A percentile compares a stretch with the other conserved stretches of the same genome.
phyloP scores from a whole-genome alignment of 495 filamentous ascomycete species.

The Jackrogersella minutella region DNA sequence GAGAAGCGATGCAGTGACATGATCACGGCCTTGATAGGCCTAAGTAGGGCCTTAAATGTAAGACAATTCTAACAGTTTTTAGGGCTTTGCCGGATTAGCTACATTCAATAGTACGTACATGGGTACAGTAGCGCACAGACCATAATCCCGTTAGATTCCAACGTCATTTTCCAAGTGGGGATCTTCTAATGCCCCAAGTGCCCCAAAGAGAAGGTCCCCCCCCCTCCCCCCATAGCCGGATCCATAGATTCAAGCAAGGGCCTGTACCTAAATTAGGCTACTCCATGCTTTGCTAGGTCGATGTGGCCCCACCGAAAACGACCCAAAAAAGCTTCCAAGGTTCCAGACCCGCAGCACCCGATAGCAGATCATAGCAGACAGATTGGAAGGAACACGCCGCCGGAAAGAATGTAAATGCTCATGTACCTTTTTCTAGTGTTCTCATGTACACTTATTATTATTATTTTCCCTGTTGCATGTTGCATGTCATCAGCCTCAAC shows the following conservation, averaged over 20 bases:
- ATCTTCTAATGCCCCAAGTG: not conserved
- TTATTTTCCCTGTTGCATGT: no score
- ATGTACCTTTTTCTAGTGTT: no score
- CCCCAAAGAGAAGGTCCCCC: not conserved
- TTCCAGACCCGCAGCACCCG: constrained; percentile 31
- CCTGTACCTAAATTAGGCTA: constrained; percentile 36
- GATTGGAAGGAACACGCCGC: constrained; percentile 1
- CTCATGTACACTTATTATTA: no score
- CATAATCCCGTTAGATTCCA: not conserved
- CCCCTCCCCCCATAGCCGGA: not conserved
- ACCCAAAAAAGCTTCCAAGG: constrained; percentile 26
- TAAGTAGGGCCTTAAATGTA: constrained; percentile 27
- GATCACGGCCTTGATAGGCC: constrained; percentile 31
- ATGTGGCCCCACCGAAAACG: constrained; percentile 17
- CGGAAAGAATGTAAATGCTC: constrained; percentile 25
- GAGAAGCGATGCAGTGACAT: constrained; percentile 17
- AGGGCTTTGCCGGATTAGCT: constrained; percentile 27
- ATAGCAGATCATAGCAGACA: not conserved
- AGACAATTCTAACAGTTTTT: constrained; percentile 32
- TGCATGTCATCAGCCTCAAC: constrained; percentile 40
- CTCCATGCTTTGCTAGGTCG: constrained; percentile 15
- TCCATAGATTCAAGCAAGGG: constrained; percentile 32
- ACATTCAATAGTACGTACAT: not conserved
- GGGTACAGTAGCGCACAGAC: not conserved
- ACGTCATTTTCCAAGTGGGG: constrained; percentile 18